Percentiles rank a stretch among this genome's conserved stretches.
These are phyloP conservation scores for Hericium rajendrae DNA, from an alignment of 768 basidiomycete species.

Conservation along the genomic window DNA sequence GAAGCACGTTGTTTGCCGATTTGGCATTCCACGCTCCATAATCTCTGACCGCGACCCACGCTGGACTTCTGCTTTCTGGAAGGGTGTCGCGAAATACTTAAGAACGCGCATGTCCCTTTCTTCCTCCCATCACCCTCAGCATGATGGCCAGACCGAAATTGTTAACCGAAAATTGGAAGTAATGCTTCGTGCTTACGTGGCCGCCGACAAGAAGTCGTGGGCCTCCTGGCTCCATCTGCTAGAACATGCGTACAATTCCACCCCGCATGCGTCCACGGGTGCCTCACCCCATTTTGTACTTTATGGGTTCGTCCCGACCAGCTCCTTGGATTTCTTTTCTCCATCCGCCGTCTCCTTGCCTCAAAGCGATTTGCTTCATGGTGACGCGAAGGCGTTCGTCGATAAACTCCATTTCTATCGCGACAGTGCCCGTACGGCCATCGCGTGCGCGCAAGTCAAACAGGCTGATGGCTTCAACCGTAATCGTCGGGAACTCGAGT, in stretches of 20 bases:
- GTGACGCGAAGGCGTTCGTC: background rate
- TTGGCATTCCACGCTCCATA: background rate
- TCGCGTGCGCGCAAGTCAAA: conserved; percentile 7
- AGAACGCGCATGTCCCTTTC: background rate
- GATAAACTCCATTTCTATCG: background rate
- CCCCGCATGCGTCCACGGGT: conserved; percentile 8
- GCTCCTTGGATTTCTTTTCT: background rate
- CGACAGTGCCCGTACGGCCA: background rate
- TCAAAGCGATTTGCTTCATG: background rate
- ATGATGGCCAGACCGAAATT: conserved; percentile 1
- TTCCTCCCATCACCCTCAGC: background rate
- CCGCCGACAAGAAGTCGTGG: background rate
- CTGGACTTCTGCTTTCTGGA: conserved; percentile 4
- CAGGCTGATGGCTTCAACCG: conserved; percentile 12
- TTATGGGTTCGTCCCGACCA: conserved; percentile 10
- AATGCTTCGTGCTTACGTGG: background rate
- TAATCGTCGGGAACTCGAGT: conserved; percentile 4
- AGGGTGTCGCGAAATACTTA: background rate
- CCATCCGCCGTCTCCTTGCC: background rate
- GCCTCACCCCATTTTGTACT: conserved; percentile 13
- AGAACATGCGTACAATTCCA: conserved; percentile 11
- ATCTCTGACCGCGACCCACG: background rate
- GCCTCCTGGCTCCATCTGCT: background rate
- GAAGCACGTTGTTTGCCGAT: background rate
- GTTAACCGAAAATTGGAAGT: conserved; percentile 1